A percentile compares a stretch with the other conserved stretches of the same genome.
These are phyloP conservation scores for Sclerospora graminicola DNA, from an alignment of 352 stramenopile species.

Conservation along the genomic window DNA sequence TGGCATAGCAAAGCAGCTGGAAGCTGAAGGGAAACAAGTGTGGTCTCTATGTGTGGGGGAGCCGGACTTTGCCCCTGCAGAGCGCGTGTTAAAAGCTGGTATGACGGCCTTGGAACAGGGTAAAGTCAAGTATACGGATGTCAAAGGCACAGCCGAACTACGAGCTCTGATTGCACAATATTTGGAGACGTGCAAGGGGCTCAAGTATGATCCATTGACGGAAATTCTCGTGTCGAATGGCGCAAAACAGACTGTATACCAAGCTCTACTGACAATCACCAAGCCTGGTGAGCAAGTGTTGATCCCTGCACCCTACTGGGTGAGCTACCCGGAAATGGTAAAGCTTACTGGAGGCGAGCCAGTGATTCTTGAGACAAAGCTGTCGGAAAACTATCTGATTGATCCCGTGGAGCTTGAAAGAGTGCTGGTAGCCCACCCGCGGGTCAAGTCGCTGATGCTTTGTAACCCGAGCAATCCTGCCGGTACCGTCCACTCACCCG, in stretches of 20 bases:
- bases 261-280: slow-evolving; percentile 88
- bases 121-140: slow-evolving; percentile 92
- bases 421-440: slow-evolving; percentile 55
- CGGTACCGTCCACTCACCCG: slow-evolving; percentile 62
- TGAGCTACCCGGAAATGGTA: slow-evolving; percentile 96
- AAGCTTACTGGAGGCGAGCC: slow-evolving; percentile 83
- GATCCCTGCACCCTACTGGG: slow-evolving; percentile 94
- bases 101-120: slow-evolving; percentile 49
- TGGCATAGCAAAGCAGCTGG: slow-evolving; percentile 92
- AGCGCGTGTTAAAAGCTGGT: slow-evolving; percentile 88
- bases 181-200: slow-evolving; percentile 83
- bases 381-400: slow-evolving; percentile 88
- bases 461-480: slow-evolving; percentile 96
- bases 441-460: slow-evolving; percentile 88
- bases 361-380: slow-evolving; percentile 87
- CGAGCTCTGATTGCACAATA: slow-evolving; percentile 86
- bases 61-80: slow-evolving; percentile 89
- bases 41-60: slow-evolving; percentile 89
- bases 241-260: slow-evolving; percentile 92
- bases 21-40: slow-evolving; percentile 88
- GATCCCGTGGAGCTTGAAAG: slow-evolving; percentile 68
- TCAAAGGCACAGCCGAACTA: slow-evolving; percentile 87
- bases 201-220: slow-evolving; percentile 80
- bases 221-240: slow-evolving; percentile 96
- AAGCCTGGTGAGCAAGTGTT: slow-evolving; percentile 90